A percentile compares a stretch with the other conserved stretches of the same genome.
phyloP scores from a whole-genome alignment of 148 eudicot genomes.

The Polygonum aviculare region DNA sequence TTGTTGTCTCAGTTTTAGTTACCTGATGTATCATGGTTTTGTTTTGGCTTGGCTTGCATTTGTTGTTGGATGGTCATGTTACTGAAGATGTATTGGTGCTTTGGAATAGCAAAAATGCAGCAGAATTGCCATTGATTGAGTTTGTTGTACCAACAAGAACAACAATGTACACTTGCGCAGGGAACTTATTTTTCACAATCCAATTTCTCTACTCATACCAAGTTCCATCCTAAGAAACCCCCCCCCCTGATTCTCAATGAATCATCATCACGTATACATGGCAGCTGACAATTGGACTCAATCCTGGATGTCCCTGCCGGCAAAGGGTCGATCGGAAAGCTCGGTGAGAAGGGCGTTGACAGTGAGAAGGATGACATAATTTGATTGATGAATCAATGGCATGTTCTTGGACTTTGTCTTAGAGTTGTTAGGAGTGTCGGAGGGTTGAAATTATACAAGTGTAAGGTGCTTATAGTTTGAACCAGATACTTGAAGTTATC shows the following conservation, averaged over 20 bases:
- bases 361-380: constrained; percentile 39
- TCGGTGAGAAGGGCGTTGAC: constrained; percentile 86
- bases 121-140: background rate
- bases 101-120: background rate
- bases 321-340: constrained; percentile 72
- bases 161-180: background rate
- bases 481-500: too few species aligned
- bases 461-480: too few species aligned
- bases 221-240: background rate
- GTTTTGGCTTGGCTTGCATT: background rate
- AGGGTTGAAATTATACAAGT: too few species aligned
- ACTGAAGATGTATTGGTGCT: background rate
- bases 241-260: background rate
- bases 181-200: background rate
- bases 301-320: constrained; percentile 82
- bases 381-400: too few species aligned
- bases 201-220: background rate
- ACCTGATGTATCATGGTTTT: background rate
- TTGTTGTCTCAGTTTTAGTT: background rate
- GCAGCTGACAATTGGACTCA: background rate
- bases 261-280: background rate
- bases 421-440: too few species aligned
- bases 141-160: background rate
- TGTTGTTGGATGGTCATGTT: background rate
- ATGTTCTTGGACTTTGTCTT: too few species aligned